Conservation (phyloP, 2,329 filamentous ascomycete species). For the Scytalidium lignicola region DNA sequence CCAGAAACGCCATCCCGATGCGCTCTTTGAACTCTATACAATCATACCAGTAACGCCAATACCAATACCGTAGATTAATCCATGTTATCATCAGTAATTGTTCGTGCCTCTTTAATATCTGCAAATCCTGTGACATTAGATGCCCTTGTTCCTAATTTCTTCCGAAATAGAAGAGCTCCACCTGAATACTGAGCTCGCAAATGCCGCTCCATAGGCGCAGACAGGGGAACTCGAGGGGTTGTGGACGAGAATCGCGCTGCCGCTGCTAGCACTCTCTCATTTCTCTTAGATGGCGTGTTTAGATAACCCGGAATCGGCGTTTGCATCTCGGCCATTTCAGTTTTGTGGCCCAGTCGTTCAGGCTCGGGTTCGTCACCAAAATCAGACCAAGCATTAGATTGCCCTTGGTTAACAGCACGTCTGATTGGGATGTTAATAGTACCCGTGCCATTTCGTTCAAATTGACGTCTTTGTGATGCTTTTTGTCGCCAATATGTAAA, state of each 20-base stretch:
- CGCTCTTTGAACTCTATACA: background rate
- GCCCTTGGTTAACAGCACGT: constrained; percentile 10
- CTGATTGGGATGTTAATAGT: background rate
- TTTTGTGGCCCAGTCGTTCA: constrained; percentile 16
- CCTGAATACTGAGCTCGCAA: constrained; percentile 26
- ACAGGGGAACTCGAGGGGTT: constrained; percentile 37
- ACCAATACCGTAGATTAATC: constrained; percentile 1
- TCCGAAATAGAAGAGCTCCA: constrained; percentile 13
- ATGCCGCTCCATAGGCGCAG: constrained; percentile 37
- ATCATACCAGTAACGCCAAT: background rate
- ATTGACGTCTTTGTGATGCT: constrained; percentile 16
- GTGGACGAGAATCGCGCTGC: constrained; percentile 35
- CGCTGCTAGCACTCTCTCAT: constrained; percentile 32
- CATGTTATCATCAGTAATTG: constrained; percentile 16
- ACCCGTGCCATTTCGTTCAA: background rate
- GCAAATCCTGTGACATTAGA: constrained; percentile 20
- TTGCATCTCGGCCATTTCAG: constrained; percentile 13
- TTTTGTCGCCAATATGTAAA: constrained; percentile 27
- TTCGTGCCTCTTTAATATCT: constrained; percentile 17
- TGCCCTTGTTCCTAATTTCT: constrained; percentile 13
- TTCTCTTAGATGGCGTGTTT: constrained; percentile 44
- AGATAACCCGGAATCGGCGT: constrained; percentile 21
- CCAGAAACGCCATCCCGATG: constrained; percentile 5
- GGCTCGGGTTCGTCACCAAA: constrained; percentile 21
- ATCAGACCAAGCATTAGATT: constrained; percentile 24